Evolutionary conservation across 2,329 filamentous ascomycete genomes (phyloP), one percentile per base, ranked within the genome.

Genomic region (Aspergillus ibericus): DNA sequence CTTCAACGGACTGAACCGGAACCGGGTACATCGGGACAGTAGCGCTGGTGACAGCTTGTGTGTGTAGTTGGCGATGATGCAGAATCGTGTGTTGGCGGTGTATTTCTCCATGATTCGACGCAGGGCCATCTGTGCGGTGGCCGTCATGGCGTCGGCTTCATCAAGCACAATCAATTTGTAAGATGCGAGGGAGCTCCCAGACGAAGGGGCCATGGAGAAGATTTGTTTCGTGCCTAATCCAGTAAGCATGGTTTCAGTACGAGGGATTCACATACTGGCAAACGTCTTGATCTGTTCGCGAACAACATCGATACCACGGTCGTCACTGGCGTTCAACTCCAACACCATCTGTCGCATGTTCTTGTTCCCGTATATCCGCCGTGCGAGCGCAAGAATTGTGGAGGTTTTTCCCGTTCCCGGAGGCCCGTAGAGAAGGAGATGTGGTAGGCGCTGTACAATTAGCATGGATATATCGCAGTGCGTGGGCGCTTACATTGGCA

Each of bases 111-210:
- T 99, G 72, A 99, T 98, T 49, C 95, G 83, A 62, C 95, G 86
- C 56, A 99, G 81, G 0, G 95, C 95, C 93, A 99, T 99, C 77
- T 99, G 95, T 5, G 95, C 95, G 0, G 93, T 96, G 55, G 91
- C 90, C n/a, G 95, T 99, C 95, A 99, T 99, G 55, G 95, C 95
- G 75, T 99, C 95, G n/a, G 95, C 95, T 80, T 99, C 95, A 75
- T 99, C 95, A 4, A 99, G 85, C 56, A 99, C 91, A 72, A 99
- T 98, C 66, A 99, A 86, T 80, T 99, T 99, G 82, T 90, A 99
- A 3, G 85, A 85, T 0, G 90, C 91, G 25, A 93, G 77, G 5
- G 79, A 77, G 12, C 76, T 74, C 18, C 58, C 59, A 32, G 69
- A 59, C 44, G 74, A 78, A 1, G 83, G 78, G 7, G 81, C 81